A percentile compares a stretch with the other conserved stretches of the same genome.
These are phyloP conservation scores for Vachellia collinsii DNA, from an alignment of 306 rosid species.

Conservation along the genomic window DNA sequence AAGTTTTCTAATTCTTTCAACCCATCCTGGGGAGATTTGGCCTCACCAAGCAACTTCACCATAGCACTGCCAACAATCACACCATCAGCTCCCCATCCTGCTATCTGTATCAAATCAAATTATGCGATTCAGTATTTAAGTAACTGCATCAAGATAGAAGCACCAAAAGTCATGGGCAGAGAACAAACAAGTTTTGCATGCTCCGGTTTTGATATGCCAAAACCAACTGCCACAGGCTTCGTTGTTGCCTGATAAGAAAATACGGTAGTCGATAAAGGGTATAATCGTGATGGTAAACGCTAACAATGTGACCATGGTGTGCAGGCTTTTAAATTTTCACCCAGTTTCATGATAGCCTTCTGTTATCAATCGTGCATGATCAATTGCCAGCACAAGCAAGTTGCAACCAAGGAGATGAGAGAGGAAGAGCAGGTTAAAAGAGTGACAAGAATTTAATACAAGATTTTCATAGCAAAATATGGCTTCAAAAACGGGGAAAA, in stretches of 20 bases:
- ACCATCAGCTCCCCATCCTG: conserved; percentile 96
- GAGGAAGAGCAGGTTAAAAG: not conserved
- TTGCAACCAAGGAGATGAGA: conserved; percentile 3
- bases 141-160: conserved; percentile 14
- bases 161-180: conserved; percentile 19
- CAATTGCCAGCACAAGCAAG: conserved; percentile 23
- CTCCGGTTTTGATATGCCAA: conserved; percentile 91
- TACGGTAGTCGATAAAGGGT: not conserved
- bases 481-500: not conserved
- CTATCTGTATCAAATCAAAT: conserved; percentile 56
- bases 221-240: conserved; percentile 97
- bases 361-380: conserved; percentile 9
- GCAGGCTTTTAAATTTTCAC: conserved; percentile 20
- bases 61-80: conserved; percentile 94
- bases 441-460: conserved; percentile 19
- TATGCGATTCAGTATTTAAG: conserved; percentile 7
- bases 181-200: conserved; percentile 76
- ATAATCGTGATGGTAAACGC: not conserved
- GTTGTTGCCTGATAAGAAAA: conserved; percentile 58
- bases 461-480: not conserved
- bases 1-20: conserved; percentile 70
- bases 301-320: not conserved
- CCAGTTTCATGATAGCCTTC: conserved; percentile 31
- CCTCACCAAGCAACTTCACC: conserved; percentile 82
- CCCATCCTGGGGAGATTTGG: conserved; percentile 80